Evolutionary conservation across 768 basidiomycete species (phyloP).

Genomic region (Albatrellus ellisii): DNA sequence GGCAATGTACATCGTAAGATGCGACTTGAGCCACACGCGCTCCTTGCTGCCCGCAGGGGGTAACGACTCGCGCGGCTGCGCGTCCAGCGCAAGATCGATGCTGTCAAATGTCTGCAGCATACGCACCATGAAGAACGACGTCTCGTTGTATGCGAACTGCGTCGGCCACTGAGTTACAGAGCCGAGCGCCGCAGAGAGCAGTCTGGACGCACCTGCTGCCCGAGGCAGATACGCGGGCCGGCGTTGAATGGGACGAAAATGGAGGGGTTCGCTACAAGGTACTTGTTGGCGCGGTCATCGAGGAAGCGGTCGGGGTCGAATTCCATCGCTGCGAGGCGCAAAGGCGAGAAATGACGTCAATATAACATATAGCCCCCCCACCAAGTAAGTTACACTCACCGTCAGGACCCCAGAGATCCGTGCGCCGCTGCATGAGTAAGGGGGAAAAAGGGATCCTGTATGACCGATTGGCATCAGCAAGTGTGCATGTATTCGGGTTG

Average conservation of each 20-base stretch:
- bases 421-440: constrained; percentile 24
- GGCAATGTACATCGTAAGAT: constrained; percentile 2
- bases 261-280: constrained; percentile 44
- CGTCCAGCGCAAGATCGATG: constrained; percentile 15
- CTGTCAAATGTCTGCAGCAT: constrained; percentile 35
- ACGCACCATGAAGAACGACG: constrained; percentile 40
- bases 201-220: constrained; percentile 23
- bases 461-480: too few relatives aligned
- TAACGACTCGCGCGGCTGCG: constrained; percentile 11
- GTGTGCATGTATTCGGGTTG: too few relatives aligned
- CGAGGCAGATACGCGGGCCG: constrained; percentile 50
- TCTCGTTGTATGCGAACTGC: constrained; percentile 41
- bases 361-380: not conserved
- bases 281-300: constrained; percentile 40
- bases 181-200: not conserved
- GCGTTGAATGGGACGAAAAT: constrained; percentile 60
- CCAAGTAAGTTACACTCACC: constrained; percentile 10
- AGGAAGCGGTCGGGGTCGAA: constrained; percentile 57
- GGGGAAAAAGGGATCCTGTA: constrained; percentile 17
- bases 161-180: not conserved
- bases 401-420: constrained; percentile 45
- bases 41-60: constrained; percentile 16
- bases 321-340: constrained; percentile 32
- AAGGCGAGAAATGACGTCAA: not conserved
- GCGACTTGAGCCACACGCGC: constrained; percentile 9